These are phyloP conservation scores for Sclerotiophoma versabilis DNA, from an alignment of 2,329 filamentous ascomycete species.

Conservation along the genomic window DNA sequence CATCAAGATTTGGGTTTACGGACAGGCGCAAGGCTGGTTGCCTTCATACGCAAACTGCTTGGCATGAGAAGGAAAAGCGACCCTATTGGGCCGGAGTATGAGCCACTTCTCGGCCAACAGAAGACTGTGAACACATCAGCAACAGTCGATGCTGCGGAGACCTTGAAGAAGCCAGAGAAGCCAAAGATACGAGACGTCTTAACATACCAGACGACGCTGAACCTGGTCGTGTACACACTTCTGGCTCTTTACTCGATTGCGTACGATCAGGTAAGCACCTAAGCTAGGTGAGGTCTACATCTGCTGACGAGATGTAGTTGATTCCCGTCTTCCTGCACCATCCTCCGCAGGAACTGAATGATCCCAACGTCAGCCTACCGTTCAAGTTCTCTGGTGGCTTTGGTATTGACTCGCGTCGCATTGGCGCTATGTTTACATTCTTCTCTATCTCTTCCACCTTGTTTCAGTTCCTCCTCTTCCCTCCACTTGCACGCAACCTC, in stretches of 20 bases:
- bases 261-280: slow-evolving; percentile 74
- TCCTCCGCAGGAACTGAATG: slow-evolving; percentile 61
- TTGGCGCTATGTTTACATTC: slow-evolving; percentile 84
- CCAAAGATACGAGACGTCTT: slow-evolving; percentile 69
- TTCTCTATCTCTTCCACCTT: slow-evolving; percentile 82
- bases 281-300: neutral
- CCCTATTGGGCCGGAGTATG: slow-evolving; percentile 26
- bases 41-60: slow-evolving; percentile 32
- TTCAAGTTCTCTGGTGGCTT: slow-evolving; percentile 87
- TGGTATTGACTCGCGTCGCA: slow-evolving; percentile 73
- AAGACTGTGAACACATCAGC: slow-evolving; percentile 29
- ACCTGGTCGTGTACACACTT: slow-evolving; percentile 79
- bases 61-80: slow-evolving; percentile 20
- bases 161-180: slow-evolving; percentile 20
- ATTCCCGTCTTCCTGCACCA: slow-evolving; percentile 90
- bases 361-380: slow-evolving; percentile 68
- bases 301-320: slow-evolving; percentile 51
- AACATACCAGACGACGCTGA: slow-evolving; percentile 74
- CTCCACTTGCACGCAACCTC: slow-evolving; percentile 72
- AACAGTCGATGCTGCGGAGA: neutral
- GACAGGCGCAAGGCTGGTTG: slow-evolving; percentile 70
- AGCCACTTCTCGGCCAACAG: slow-evolving; percentile 39
- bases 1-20: slow-evolving; percentile 76
- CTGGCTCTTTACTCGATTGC: slow-evolving; percentile 83
- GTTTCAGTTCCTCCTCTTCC: slow-evolving; percentile 87